These are phyloP conservation scores for Geotrichum australiense DNA, from an alignment of 1,139 yeast genomes.

Conservation along the genomic window DNA sequence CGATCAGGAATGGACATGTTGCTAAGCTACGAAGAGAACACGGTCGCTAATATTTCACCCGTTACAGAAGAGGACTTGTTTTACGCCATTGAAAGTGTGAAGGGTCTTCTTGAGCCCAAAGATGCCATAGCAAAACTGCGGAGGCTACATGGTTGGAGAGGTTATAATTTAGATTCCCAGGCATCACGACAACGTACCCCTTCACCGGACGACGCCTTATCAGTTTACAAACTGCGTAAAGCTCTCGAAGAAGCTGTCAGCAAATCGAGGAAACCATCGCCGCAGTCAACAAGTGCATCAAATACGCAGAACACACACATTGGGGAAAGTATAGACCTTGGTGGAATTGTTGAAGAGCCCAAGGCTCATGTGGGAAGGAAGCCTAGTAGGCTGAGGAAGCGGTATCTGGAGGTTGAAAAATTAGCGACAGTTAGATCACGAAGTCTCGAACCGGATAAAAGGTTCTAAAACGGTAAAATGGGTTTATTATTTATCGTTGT, in stretches of 20 bases:
- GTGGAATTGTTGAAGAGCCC: background rate
- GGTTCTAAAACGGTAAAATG: too few species aligned
- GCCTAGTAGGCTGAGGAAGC: constrained; percentile 2
- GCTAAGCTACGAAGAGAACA: constrained; percentile 35
- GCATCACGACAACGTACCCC: constrained; percentile 2
- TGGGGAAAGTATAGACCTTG: background rate
- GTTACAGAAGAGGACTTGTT: constrained; percentile 37
- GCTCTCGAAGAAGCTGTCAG: constrained; percentile 31
- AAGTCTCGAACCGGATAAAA: constrained; percentile 2
- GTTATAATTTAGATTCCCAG: constrained; percentile 8
- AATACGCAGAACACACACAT: background rate
- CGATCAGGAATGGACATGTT: constrained; percentile 35
- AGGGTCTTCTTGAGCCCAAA: constrained; percentile 25
- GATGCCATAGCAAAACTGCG: constrained; percentile 28
- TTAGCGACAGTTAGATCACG: constrained; percentile 4
- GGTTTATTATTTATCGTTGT: too few species aligned
- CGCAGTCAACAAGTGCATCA: background rate
- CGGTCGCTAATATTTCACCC: constrained; percentile 30
- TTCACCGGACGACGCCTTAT: constrained; percentile 18
- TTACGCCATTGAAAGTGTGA: constrained; percentile 35
- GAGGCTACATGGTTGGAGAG: constrained; percentile 31
- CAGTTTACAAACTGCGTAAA: constrained; percentile 27
- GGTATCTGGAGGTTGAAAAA: constrained; percentile 1
- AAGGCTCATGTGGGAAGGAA: background rate
- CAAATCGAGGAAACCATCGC: constrained; percentile 3